Evolutionary conservation across 768 basidiomycete species (phyloP).

Genomic region (Boletus eberwhitei): DNA sequence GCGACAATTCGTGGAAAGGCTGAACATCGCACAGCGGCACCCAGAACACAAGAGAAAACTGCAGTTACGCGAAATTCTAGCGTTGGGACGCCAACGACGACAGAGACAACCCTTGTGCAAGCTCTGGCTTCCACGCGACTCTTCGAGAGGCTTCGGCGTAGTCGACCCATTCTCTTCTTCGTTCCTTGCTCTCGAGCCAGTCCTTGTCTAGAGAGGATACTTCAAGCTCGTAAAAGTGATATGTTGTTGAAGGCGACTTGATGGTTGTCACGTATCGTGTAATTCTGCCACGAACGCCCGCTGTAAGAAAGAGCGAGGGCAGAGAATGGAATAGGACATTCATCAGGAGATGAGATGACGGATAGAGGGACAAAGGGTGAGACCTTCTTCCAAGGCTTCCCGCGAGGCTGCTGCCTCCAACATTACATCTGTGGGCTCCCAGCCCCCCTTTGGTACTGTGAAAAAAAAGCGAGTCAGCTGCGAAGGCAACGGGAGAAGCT

Average conservation of each 20-base stretch:
- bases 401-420: conserved; percentile 86
- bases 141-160: conserved; percentile 74
- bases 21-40: conserved; percentile 13
- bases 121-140: conserved; percentile 82
- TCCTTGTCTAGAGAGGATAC: conserved; percentile 71
- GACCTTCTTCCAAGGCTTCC: conserved; percentile 97
- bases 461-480: conserved; percentile 8
- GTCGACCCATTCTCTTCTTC: conserved; percentile 85
- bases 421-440: conserved; percentile 76
- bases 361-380: conserved; percentile 75
- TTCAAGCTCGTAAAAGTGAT: conserved; percentile 90
- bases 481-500: background rate
- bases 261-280: conserved; percentile 84
- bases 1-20: conserved; percentile 7
- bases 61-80: conserved; percentile 28
- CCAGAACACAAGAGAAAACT: conserved; percentile 1
- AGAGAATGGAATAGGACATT: conserved; percentile 42
- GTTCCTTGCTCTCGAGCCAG: conserved; percentile 80
- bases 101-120: conserved; percentile 69
- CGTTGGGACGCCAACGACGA: conserved; percentile 65
- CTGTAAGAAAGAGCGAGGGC: conserved; percentile 41
- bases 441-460: conserved; percentile 92
- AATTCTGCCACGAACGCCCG: conserved; percentile 84
- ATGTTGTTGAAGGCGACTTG: conserved; percentile 72
- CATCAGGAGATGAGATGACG: conserved; percentile 72